Base-by-base conservation (phyloP, 2,329 filamentous ascomycete genomes). In the Diaporthe citrichinensis region DNA sequence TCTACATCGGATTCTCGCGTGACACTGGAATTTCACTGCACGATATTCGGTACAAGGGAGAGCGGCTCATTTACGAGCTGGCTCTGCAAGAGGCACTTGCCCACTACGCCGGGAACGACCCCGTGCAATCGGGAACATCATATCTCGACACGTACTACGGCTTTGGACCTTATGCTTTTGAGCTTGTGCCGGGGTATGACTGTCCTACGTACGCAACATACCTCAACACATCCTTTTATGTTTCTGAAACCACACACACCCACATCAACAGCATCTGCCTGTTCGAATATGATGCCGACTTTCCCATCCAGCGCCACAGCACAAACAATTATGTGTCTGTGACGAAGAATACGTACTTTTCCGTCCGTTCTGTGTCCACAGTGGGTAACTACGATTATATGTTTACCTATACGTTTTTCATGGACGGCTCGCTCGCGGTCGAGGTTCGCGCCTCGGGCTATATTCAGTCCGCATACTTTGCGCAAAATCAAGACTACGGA, bases 371-470 rank as follows among this genome's bases (percentile, higher is more conserved):
- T 1, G 84, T 90, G 3, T 84, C 85, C 1, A 90, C 88, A 0
- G 85, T 91, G 4, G 88, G 88, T 1, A 91, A 90, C 80, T 90
- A 91, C 79, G 89, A 90, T 77, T 87, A 86, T 78, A 85, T 85
- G n/a, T 86, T 90, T 71, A 84, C 84, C 53, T 90, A 90, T 77
- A 81, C 82, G 12, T 90, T 91, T 80, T 85, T 84, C 78, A 77
- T 88, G 12, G 89, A 91, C 76, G 89, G 89, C 4, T 86, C 85
- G 6, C 85, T 91, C 8, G 82, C 86, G 15, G 85, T 90, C 51
- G 87, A 89, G 69, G 86, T 89, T 0, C 83, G 88, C 14, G 88
- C 89, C 1, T 87, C 85, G 0, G 88, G 91, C 0, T 91, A 89
- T 78, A 90, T 91, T 74, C 87, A 89, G 78, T 84, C 84, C 0